These are phyloP conservation scores for Collybia sp. DNA, from an alignment of 768 basidiomycete genomes.

Conservation along the genomic window DNA sequence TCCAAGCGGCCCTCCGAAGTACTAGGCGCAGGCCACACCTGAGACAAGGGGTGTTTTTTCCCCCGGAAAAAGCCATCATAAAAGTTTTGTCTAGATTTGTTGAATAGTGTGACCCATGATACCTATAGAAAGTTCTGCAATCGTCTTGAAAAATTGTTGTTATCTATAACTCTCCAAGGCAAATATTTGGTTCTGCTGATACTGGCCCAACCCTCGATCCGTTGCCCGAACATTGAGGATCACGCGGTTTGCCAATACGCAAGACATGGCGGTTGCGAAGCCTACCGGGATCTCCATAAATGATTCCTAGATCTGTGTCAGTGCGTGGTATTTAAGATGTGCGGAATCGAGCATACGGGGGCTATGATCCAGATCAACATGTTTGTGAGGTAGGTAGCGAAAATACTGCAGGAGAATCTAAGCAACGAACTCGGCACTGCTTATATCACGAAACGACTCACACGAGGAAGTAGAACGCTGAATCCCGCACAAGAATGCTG, in stretches of 20 bases:
- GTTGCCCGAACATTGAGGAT: constrained; percentile 49
- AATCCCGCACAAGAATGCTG: constrained; percentile 49
- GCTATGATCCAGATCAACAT: constrained; percentile 37
- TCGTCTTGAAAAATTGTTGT: too few species aligned
- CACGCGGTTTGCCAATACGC: constrained; percentile 52
- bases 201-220: constrained; percentile 19
- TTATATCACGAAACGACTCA: constrained; percentile 15
- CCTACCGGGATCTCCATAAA: constrained; percentile 52
- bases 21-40: too few species aligned
- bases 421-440: too few species aligned
- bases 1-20: too few species aligned
- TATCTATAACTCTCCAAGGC: too few species aligned
- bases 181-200: too few species aligned
- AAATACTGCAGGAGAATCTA: constrained; percentile 32
- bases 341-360: constrained; percentile 13
- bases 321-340: background rate
- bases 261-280: constrained; percentile 55
- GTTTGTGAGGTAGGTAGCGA: constrained; percentile 50
- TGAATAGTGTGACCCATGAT: too few species aligned
- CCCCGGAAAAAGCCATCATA: too few species aligned
- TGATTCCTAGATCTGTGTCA: constrained; percentile 16
- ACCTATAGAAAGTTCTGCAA: too few species aligned
- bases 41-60: too few species aligned
- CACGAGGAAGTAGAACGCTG: constrained; percentile 53
- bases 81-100: too few species aligned